phyloP scores from a whole-genome alignment of 2,329 filamentous ascomycete genomes.

The Ophiostoma sp. region DNA sequence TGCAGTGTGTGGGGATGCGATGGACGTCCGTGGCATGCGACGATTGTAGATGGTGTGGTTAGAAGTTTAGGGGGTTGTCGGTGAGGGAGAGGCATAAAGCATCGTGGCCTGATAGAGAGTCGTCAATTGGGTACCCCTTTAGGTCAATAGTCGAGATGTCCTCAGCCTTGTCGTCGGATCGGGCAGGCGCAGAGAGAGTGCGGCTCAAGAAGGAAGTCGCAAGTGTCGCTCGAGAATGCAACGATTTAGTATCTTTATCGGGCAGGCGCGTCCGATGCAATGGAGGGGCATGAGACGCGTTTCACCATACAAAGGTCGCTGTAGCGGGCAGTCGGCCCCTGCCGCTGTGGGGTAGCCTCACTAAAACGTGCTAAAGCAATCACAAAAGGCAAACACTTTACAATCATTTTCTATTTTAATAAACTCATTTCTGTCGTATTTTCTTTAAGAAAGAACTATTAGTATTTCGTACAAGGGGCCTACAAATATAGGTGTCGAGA shows the following conservation, averaged over 20 bases:
- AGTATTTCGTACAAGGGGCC: background rate
- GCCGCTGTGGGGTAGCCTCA: background rate
- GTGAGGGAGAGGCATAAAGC: background rate
- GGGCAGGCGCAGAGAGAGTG: background rate
- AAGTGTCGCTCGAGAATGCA: background rate
- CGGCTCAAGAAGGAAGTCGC: background rate
- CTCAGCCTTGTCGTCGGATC: background rate
- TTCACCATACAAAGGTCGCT: background rate
- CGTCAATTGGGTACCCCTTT: background rate
- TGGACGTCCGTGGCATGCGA: slow-evolving; percentile 4
- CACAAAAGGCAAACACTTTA: background rate
- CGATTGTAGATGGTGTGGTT: background rate
- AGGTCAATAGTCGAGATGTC: background rate
- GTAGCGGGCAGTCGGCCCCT: background rate
- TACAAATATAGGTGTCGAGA: background rate
- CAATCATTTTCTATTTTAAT: background rate
- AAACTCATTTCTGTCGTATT: background rate
- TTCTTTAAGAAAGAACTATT: background rate
- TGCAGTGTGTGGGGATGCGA: background rate
- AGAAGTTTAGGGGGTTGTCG: background rate
- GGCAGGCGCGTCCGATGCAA: background rate
- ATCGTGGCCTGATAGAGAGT: background rate
- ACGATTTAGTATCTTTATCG: slow-evolving; percentile 7
- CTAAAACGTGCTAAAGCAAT: background rate
- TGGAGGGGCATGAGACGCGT: slow-evolving; percentile 14